Base-by-base conservation (phyloP, 345 rosid genomes). In the Syzygium aqueum region DNA sequence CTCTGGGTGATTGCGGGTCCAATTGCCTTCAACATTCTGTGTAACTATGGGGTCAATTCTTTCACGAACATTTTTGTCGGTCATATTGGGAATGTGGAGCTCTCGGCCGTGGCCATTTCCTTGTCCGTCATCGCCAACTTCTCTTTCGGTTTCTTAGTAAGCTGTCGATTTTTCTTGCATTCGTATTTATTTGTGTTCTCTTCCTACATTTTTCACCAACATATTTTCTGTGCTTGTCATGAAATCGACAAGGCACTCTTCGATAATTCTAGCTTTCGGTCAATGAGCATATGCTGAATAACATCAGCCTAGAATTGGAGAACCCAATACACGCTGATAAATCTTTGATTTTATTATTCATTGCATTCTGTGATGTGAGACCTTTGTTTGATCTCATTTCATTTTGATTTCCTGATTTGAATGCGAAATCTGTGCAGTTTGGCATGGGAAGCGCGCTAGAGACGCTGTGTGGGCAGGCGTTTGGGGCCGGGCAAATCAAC, bases 391-490 rank as follows among this genome's bases (percentile, higher is more conserved):
- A 33, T 73, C 80, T 73, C 80, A 33, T 73, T 33, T 73, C 43
- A 8, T 73, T 33, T 33, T 73, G 80, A 19, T 40, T 73, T 73
- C 23, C 25, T 33, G 46, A 37, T 16, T 84, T 23, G 10, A 5
- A 14, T 52, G 40, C 27, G 53, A 15, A 51, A 51, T 65, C 80
- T 46, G 46, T 88, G 92, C 93, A 97, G 99, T 93, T 97, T 40
- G 99, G 99, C 9, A 96, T 97, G 99, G 99, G 95, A 37, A 97
- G 99, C 90, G 99, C 99, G 46, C 87, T 95, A 43, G 99, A 97
- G 91, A 97, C 99, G 40, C 87, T 97, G 86, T 97, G 99, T 27
- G 98, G 99, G 23, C 99, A 97, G 85, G 99, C 99, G 87, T 97
- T 93, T 88, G 99, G 99, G 28, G 98, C 98, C 17, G 99, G 99